Percentiles rank a stretch among this genome's conserved stretches.
phyloP scores from a whole-genome alignment of 208 protist species.

The Naegleria gruberi region DNA sequence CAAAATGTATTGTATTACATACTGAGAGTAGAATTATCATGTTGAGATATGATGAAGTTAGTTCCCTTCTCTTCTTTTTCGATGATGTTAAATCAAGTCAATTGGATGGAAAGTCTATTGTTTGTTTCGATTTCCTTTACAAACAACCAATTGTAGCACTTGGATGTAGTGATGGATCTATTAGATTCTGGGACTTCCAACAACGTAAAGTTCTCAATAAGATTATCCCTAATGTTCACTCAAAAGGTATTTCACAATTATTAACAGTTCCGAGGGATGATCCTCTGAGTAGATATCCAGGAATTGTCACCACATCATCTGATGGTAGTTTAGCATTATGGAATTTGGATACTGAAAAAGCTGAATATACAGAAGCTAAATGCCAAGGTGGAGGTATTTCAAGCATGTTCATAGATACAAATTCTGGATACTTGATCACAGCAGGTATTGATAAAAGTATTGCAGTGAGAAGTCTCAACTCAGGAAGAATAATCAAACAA shows the following conservation, averaged over 20 bases:
- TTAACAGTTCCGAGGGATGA: background rate
- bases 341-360: background rate
- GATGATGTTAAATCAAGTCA: background rate
- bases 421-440: background rate
- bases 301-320: background rate
- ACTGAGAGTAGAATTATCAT: constrained; percentile 8
- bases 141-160: background rate
- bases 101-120: background rate
- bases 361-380: background rate
- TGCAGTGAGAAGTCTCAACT: background rate
- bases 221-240: background rate
- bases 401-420: background rate
- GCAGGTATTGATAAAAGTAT: background rate
- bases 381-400: background rate
- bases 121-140: constrained; percentile 2
- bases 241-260: constrained; percentile 4
- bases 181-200: constrained; percentile 13
- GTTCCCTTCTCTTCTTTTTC: background rate
- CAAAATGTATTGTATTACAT: constrained; percentile 12
- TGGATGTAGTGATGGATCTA: background rate
- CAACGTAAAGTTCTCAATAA: background rate
- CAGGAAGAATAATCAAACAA: background rate
- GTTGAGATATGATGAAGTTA: constrained; percentile 19
- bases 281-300: background rate
- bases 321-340: background rate